Conservation (phyloP, 2,329 filamentous ascomycete species). For the Myriosclerotinia duriaeana region DNA sequence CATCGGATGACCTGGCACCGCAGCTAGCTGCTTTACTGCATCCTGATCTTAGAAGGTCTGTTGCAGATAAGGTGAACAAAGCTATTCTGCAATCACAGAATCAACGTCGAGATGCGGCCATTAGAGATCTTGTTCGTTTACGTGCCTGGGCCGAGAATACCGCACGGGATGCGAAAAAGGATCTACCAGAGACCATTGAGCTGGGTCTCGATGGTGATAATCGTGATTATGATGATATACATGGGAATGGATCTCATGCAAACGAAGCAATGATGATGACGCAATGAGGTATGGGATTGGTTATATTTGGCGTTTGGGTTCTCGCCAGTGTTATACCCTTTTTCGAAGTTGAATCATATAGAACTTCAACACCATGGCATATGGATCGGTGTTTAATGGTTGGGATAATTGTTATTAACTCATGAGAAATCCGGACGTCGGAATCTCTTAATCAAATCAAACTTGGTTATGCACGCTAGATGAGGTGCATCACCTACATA, state of each 20-base stretch:
- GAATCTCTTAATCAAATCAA: not conserved
- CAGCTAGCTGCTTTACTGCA: conserved; percentile 75
- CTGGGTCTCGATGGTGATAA: conserved; percentile 38
- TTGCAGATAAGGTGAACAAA: conserved; percentile 87
- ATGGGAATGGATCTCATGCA: conserved; percentile 34
- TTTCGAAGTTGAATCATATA: conserved; percentile 12
- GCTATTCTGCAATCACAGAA: conserved; percentile 76
- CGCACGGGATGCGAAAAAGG: conserved; percentile 40
- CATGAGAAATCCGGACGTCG: not conserved
- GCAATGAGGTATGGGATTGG: conserved; percentile 26
- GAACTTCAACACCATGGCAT: conserved; percentile 2
- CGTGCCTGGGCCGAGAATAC: conserved; percentile 76
- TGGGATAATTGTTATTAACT: not conserved
- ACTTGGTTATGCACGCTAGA: not conserved
- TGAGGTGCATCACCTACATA: not conserved
- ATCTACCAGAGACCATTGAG: conserved; percentile 38
- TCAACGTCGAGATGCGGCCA: conserved; percentile 73
- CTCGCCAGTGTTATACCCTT: conserved; percentile 14
- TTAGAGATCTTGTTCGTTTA: conserved; percentile 77
- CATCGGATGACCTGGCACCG: conserved; percentile 73
- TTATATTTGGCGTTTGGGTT: conserved; percentile 11
- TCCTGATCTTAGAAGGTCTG: conserved; percentile 73
- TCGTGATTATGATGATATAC: conserved; percentile 32
- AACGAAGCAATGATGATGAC: conserved; percentile 35
- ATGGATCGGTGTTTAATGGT: not conserved